Percentiles rank a stretch among this genome's conserved stretches.
phyloP scores from a whole-genome alignment of 768 basidiomycete species.

The Macrolepiota dolichaula region DNA sequence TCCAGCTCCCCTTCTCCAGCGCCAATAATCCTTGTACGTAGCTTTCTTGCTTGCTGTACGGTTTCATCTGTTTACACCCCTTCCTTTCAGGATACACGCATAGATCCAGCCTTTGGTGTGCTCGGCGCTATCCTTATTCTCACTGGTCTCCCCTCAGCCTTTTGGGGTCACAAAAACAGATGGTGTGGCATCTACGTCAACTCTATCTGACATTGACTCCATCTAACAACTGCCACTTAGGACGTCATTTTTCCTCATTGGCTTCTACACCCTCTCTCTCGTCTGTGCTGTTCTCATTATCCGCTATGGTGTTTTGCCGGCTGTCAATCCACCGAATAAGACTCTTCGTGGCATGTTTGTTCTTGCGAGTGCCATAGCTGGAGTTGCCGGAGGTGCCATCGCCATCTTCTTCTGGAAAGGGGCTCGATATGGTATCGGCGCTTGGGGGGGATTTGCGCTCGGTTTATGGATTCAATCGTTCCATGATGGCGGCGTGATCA shows the following conservation, averaged over 20 bases:
- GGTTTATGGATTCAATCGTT: constrained; percentile 88
- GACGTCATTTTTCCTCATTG: constrained; percentile 92
- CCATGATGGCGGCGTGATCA: constrained; percentile 77
- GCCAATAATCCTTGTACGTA: constrained; percentile 39
- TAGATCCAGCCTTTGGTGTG: constrained; percentile 89
- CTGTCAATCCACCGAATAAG: constrained; percentile 74
- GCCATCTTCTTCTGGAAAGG: constrained; percentile 94
- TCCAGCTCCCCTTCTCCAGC: constrained; percentile 43
- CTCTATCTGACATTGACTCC: constrained; percentile 16
- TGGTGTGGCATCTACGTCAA: constrained; percentile 51
- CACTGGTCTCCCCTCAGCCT: constrained; percentile 85
- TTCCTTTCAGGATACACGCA: constrained; percentile 47
- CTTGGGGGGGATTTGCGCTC: constrained; percentile 84
- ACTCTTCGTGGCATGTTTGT: constrained; percentile 90
- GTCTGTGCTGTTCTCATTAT: constrained; percentile 86
- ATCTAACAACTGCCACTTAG: constrained; percentile 33
- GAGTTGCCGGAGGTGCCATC: constrained; percentile 78
- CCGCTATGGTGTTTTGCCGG: constrained; percentile 82
- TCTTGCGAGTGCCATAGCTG: constrained; percentile 74
- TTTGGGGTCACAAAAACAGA: constrained; percentile 93
- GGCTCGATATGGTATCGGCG: constrained; percentile 78
- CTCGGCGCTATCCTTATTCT: constrained; percentile 86
- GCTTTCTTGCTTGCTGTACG: neutral
- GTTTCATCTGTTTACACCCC: constrained; percentile 25
- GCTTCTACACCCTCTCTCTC: constrained; percentile 85